A percentile compares a stretch with the other conserved stretches of the same genome.
Conservation (phyloP, 805 yeast genomes). For the Sugiyamaella mastotermitis region DNA sequence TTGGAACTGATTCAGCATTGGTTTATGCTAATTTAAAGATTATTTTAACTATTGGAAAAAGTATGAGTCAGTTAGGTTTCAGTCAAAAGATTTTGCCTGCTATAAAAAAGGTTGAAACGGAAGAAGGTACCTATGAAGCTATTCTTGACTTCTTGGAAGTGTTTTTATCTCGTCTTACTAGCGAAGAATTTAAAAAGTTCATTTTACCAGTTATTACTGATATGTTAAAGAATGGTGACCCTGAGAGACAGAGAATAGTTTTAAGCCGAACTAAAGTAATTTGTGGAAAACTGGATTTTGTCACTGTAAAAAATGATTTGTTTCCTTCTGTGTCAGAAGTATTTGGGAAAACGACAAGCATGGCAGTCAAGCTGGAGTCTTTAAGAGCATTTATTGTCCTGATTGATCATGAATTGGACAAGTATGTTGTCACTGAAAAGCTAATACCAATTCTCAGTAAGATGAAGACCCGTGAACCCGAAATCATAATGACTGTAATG, state of each 20-base stretch:
- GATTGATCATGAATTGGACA: constrained; percentile 51
- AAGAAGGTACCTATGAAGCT: constrained; percentile 38
- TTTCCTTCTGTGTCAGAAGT: constrained; percentile 66
- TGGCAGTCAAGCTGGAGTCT: constrained; percentile 69
- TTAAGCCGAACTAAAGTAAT: constrained; percentile 39
- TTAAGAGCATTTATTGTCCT: constrained; percentile 53
- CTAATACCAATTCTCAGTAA: constrained; percentile 71
- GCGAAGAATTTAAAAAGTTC: constrained; percentile 44
- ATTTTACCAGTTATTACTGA: constrained; percentile 40
- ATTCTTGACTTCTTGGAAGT: constrained; percentile 44
- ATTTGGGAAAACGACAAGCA: constrained; percentile 78
- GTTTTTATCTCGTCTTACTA: constrained; percentile 45
- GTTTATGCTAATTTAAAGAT: constrained; percentile 47
- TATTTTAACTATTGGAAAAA: constrained; percentile 55
- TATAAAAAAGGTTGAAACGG: constrained; percentile 33
- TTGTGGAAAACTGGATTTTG: constrained; percentile 50
- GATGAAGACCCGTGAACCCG: constrained; percentile 70
- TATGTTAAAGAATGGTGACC: constrained; percentile 28
- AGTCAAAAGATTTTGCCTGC: constrained; percentile 58
- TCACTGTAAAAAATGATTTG: constrained; percentile 66
- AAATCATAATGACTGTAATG: constrained; percentile 49
- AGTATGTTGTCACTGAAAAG: constrained; percentile 65
- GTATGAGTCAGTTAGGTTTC: constrained; percentile 71
- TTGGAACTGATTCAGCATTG: constrained; percentile 36
- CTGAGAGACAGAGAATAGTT: constrained; percentile 47